These are phyloP conservation scores for Cystofilobasidium macerans DNA, from an alignment of 768 basidiomycete species.

Conservation along the genomic window DNA sequence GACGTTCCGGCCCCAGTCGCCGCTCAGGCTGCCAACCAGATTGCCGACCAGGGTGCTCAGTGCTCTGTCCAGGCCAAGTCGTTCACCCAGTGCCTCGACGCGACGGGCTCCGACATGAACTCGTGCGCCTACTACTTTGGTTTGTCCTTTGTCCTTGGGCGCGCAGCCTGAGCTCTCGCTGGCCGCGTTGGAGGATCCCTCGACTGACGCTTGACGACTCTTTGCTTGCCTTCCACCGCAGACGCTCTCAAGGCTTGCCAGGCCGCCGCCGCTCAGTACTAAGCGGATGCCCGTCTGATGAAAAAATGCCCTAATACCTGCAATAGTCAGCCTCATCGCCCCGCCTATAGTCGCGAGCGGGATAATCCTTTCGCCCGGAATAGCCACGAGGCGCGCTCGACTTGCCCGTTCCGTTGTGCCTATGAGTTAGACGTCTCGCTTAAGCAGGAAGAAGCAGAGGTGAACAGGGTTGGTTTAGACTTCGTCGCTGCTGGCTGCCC, in stretches of 20 bases:
- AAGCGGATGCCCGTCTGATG: background rate
- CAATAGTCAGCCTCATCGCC: too few relatives aligned
- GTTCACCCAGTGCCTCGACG: constrained; percentile 74
- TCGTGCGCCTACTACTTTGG: constrained; percentile 75
- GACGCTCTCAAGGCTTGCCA: constrained; percentile 26
- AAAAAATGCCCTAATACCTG: too few relatives aligned
- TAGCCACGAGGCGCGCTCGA: too few relatives aligned
- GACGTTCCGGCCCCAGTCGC: constrained; percentile 42
- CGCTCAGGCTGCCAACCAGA: constrained; percentile 32
- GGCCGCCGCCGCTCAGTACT: constrained; percentile 24
- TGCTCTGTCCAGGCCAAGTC: constrained; percentile 80
- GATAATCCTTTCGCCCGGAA: too few relatives aligned
- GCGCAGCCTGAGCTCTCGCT: background rate
- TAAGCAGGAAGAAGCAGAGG: too few relatives aligned
- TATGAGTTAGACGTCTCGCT: too few relatives aligned
- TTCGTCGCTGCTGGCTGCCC: too few relatives aligned
- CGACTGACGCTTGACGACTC: background rate
- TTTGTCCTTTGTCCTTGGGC: constrained; percentile 5
- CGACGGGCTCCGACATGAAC: constrained; percentile 52
- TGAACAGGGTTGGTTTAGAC: too few relatives aligned
- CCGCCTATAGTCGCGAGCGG: too few relatives aligned
- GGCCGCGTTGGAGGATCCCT: background rate
- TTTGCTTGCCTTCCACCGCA: background rate
- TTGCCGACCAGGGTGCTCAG: constrained; percentile 45
- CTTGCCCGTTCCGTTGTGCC: too few relatives aligned